Percentiles rank a stretch among this genome's conserved stretches.
phyloP scores from a whole-genome alignment of 306 rosid species.

The Citrullus amarus region DNA sequence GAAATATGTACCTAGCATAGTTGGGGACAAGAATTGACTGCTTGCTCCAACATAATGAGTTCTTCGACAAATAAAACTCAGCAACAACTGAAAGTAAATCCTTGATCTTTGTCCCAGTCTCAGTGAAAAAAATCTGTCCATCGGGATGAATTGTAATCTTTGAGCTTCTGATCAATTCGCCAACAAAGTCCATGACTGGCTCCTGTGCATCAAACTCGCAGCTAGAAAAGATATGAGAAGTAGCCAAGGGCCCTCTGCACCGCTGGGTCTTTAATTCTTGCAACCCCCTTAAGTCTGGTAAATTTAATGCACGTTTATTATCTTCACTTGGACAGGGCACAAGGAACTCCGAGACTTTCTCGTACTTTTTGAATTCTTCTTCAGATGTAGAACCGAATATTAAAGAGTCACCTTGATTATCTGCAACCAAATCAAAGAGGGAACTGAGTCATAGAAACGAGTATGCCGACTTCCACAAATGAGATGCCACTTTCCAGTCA shows the following conservation, averaged over 20 bases:
- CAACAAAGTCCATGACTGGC: slow-evolving; percentile 44
- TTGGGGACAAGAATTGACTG: slow-evolving; percentile 56
- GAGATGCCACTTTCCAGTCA: neutral
- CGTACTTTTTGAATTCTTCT: slow-evolving; percentile 46
- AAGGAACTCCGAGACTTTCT: slow-evolving; percentile 43
- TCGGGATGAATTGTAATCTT: slow-evolving; percentile 47
- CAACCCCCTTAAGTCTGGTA: slow-evolving; percentile 37
- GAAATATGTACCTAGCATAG: slow-evolving; percentile 41
- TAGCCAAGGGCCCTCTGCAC: slow-evolving; percentile 23
- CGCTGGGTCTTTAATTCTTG: slow-evolving; percentile 24
- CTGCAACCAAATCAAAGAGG: slow-evolving; percentile 29
- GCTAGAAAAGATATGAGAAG: slow-evolving; percentile 45
- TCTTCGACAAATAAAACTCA: slow-evolving; percentile 43
- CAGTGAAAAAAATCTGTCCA: slow-evolving; percentile 51
- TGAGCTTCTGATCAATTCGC: slow-evolving; percentile 44
- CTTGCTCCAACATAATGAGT: slow-evolving; percentile 27
- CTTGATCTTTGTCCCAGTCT: slow-evolving; percentile 49
- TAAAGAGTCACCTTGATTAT: slow-evolving; percentile 28
- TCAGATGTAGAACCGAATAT: slow-evolving; percentile 50
- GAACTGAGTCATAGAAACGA: neutral
- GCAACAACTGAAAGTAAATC: slow-evolving; percentile 62
- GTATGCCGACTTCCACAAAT: neutral
- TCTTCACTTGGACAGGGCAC: slow-evolving; percentile 38
- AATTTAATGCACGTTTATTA: slow-evolving; percentile 26
- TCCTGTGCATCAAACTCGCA: slow-evolving; percentile 27